These are phyloP conservation scores for Pythium coloratum DNA, from an alignment of 352 stramenopile species.

Conservation along the genomic window DNA sequence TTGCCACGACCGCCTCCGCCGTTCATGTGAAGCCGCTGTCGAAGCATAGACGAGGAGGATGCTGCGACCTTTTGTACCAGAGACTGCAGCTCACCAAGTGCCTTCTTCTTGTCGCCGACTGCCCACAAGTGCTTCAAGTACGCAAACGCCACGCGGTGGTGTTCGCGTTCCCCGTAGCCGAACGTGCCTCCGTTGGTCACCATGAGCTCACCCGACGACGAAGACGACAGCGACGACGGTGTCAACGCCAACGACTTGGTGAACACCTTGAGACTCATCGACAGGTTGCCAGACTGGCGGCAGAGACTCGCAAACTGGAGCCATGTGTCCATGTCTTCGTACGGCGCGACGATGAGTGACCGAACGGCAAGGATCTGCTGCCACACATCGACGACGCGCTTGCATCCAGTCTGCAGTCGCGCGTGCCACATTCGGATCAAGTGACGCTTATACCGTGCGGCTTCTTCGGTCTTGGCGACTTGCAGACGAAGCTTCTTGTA, in stretches of 20 bases:
- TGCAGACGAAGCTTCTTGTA: constrained; percentile 78
- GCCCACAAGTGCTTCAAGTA: constrained; percentile 84
- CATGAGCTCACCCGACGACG: constrained; percentile 9
- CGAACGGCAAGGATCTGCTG: constrained; percentile 95
- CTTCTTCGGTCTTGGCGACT: constrained; percentile 71
- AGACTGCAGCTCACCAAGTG: constrained; percentile 80
- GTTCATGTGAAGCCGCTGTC: constrained; percentile 25
- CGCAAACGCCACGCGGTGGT: constrained; percentile 73
- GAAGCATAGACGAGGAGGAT: constrained; percentile 31
- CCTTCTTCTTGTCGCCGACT: constrained; percentile 84
- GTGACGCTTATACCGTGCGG: constrained; percentile 73
- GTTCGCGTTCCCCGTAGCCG: constrained; percentile 84
- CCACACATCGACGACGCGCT: constrained; percentile 94
- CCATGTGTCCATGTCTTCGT: constrained; percentile 93
- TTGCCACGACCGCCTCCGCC: constrained; percentile 8
- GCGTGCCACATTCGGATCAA: constrained; percentile 88
- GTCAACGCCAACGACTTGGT: constrained; percentile 74
- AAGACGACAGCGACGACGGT: constrained; percentile 24
- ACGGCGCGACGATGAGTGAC: constrained; percentile 87
- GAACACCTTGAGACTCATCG: constrained; percentile 87
- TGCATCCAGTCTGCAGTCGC: constrained; percentile 74
- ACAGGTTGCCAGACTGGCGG: constrained; percentile 87
- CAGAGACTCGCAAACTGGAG: constrained; percentile 94
- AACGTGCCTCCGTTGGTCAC: constrained; percentile 33
- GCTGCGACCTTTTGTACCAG: constrained; percentile 82